phyloP scores from a whole-genome alignment of 192 early-diverging fungal genomes.

The Coemansia sp. region DNA sequence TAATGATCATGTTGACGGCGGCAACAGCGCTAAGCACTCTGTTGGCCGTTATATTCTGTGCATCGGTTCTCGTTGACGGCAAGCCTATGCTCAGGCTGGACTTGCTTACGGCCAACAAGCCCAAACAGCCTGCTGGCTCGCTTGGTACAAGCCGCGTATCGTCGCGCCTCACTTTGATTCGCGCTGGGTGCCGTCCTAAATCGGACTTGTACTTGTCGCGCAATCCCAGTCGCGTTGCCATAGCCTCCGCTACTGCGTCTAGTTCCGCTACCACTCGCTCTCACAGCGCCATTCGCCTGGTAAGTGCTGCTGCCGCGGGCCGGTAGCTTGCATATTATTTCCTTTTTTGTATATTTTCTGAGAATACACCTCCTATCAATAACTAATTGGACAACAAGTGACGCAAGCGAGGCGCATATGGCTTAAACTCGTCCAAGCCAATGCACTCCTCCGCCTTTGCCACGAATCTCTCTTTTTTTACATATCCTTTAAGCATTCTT shows the following conservation, averaged over 20 bases:
- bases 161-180: slow-evolving; percentile 14
- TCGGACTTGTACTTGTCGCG: slow-evolving; percentile 24
- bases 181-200: slow-evolving; percentile 20
- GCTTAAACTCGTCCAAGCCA: neutral
- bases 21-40: slow-evolving; percentile 69
- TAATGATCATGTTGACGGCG: slow-evolving; percentile 86
- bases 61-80: slow-evolving; percentile 40
- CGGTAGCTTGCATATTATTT: neutral
- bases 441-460: too few relatives aligned
- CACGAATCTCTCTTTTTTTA: too few relatives aligned
- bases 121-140: neutral
- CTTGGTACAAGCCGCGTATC: neutral
- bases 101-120: slow-evolving; percentile 6
- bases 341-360: neutral
- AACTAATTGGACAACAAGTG: neutral
- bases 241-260: neutral
- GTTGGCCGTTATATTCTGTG: slow-evolving; percentile 44
- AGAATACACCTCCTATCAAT: neutral
- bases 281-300: neutral
- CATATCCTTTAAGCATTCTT: too few relatives aligned
- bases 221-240: slow-evolving; percentile 4
- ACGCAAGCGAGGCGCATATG: neutral
- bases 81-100: slow-evolving; percentile 36
- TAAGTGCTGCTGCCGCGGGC: neutral
- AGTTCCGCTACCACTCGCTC: neutral